Evolutionary conservation across 139 green algal genomes (phyloP).

Genomic region (Microglena sp.): DNA sequence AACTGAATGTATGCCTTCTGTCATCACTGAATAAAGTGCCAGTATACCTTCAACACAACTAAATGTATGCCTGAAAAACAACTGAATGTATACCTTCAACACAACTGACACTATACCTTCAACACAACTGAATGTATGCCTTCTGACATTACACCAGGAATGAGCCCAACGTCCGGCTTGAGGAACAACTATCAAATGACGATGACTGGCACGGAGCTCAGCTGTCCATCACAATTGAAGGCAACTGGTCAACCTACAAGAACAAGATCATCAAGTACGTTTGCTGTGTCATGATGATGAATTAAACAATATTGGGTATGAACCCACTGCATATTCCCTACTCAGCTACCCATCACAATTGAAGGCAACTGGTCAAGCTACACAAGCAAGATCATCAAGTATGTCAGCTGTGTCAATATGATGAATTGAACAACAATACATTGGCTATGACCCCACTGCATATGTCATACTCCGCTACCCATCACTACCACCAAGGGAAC

Average conservation of each 20-base stretch:
- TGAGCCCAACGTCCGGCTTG: constrained; percentile 78
- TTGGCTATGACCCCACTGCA: too few species aligned
- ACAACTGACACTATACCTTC: too few species aligned
- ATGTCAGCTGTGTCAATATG: too few species aligned
- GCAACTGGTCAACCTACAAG: constrained; percentile 77
- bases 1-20: too few species aligned
- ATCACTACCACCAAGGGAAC: too few species aligned
- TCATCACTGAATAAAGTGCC: too few species aligned
- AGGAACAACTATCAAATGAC: constrained; percentile 54
- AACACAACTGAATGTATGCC: neutral
- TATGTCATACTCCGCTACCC: too few species aligned
- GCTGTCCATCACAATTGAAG: constrained; percentile 83
- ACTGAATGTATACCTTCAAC: too few species aligned
- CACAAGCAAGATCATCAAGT: constrained; percentile 33
- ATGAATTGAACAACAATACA: too few species aligned
- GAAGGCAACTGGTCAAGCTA: constrained; percentile 84
- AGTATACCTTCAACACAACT: too few species aligned
- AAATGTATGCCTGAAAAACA: too few species aligned
- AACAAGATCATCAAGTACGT: constrained; percentile 24
- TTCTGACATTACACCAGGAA: constrained; percentile 53
- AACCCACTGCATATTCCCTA: neutral
- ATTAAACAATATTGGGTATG: neutral
- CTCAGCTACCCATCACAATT: constrained; percentile 79
- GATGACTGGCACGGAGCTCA: constrained; percentile 73
- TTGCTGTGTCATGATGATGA: neutral